Percentiles rank a stretch among this genome's conserved stretches.
Conservation (phyloP, 495 filamentous ascomycete species). For the Podospora sp. region DNA sequence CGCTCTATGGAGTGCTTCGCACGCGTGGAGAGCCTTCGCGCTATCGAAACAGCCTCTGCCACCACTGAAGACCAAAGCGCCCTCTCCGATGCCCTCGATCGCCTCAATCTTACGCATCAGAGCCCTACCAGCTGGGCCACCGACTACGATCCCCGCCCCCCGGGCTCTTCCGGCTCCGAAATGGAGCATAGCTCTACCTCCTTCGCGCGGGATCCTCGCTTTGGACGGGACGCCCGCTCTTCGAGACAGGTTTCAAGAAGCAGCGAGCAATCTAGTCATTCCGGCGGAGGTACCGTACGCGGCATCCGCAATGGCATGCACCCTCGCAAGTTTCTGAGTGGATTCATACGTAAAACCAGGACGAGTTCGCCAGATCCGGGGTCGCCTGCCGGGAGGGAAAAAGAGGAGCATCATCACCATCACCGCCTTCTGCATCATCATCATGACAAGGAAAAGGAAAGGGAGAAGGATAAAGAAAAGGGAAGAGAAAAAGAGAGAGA, state of each 20-base stretch:
- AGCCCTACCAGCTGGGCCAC: slow-evolving; percentile 33
- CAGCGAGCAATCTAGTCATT: slow-evolving; percentile 34
- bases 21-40: slow-evolving; percentile 33
- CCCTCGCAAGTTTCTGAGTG: slow-evolving; percentile 51
- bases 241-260: slow-evolving; percentile 44
- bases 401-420: background rate
- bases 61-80: slow-evolving; percentile 55
- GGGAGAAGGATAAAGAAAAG: slow-evolving; percentile 1
- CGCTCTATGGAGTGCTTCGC: slow-evolving; percentile 57
- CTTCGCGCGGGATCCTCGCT: slow-evolving; percentile 1
- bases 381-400: background rate
- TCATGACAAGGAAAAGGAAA: slow-evolving; percentile 8
- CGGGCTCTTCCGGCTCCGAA: slow-evolving; percentile 54
- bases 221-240: background rate
- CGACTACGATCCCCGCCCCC: slow-evolving; percentile 43
- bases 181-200: slow-evolving; percentile 33
- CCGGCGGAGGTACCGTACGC: slow-evolving; percentile 37
- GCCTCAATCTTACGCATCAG: slow-evolving; percentile 52
- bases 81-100: slow-evolving; percentile 76
- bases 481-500: background rate
- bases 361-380: slow-evolving; percentile 33
- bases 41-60: slow-evolving; percentile 66
- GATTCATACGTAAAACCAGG: slow-evolving; percentile 47
- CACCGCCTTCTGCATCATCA: too few species aligned
- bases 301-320: slow-evolving; percentile 42